Evolutionary conservation across 1,139 yeast species (phyloP), one percentile per base, ranked within the genome.

Genomic region (Diutina pseudorugosa): DNA sequence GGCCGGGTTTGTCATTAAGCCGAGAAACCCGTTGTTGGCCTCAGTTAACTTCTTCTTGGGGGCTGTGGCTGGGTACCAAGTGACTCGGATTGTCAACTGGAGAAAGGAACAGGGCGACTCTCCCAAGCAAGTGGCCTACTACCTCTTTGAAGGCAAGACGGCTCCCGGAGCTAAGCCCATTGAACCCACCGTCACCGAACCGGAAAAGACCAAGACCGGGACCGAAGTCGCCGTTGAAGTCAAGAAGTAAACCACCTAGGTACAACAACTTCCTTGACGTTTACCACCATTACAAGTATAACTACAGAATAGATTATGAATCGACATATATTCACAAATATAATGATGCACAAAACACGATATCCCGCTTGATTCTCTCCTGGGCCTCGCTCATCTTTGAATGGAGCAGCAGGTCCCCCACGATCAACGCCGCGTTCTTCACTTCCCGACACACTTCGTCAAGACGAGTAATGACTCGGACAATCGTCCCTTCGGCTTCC

Each of bases 401-500:
- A 65, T 90, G 95, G 59, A 94, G 75, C 14, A 81, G 78, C 3
- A 95, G 83, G 66, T 93, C 97, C 53, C 99, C 99, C 60, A 94
- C 89, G 60, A 93, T 90, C 59, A 93, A 76, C 1, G 98, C 93
- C 4, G 98, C 98, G 54, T 88, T 85, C 72, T 86, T 88, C 43
- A 93, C 97, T 64, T 93, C 95, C 55, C 98, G 81, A 66, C 98
- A 91, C 41, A 93, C 82, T 68, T 93, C 98, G 68, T 93, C 98
- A 54, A 93, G 71, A 61, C 98, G 78, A 2, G 96, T 89, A 52
- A 93, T 93, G 7, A 93, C 98, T 61, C 98, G 77, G n/a, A 93
- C 98, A 65, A 93, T 94, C 0, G 97, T 88, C 42, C 99, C 99
- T 68, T 93, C 99, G 40, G 94, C 93, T 62, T 91, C 97, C 20